phyloP scores from a whole-genome alignment of 495 filamentous ascomycete genomes.

The Jackrogersella minutella region DNA sequence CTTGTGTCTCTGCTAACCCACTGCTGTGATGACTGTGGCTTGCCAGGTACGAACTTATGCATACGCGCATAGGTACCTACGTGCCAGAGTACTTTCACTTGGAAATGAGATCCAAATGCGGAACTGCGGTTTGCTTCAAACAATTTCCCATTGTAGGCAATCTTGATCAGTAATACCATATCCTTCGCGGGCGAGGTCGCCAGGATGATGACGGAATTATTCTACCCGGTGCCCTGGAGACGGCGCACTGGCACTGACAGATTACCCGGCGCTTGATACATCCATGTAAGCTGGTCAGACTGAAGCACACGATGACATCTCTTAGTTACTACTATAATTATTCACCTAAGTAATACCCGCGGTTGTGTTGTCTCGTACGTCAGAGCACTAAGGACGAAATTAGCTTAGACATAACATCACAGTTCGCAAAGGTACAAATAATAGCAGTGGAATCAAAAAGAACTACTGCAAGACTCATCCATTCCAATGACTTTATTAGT shows the following conservation, averaged over 20 bases:
- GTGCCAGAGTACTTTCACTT: background rate
- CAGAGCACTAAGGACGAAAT: no score
- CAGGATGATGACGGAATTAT: slow-evolving; percentile 41
- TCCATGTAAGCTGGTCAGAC: slow-evolving; percentile 6
- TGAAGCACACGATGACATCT: background rate
- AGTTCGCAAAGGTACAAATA: background rate
- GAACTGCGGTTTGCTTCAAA: slow-evolving; percentile 9
- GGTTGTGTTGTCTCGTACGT: no score
- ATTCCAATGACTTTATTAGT: background rate
- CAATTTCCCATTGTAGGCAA: slow-evolving; percentile 21
- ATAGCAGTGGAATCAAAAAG: background rate
- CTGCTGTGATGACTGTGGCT: slow-evolving; percentile 7
- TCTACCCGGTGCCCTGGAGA: slow-evolving; percentile 31
- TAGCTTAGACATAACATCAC: background rate
- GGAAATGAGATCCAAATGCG: slow-evolving; percentile 18
- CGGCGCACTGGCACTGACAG: slow-evolving; percentile 25
- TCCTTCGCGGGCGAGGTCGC: slow-evolving; percentile 23
- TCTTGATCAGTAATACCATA: slow-evolving; percentile 17
- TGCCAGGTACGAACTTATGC: slow-evolving; percentile 23
- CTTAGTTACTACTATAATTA: background rate
- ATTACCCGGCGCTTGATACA: slow-evolving; percentile 5
- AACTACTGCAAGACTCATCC: background rate
- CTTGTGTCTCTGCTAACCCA: background rate
- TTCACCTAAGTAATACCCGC: no score
- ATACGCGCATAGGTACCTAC: background rate